Evolutionary conservation across 164 flowering plant species (phyloP).

Genomic region (Stephania yunnanensis): DNA sequence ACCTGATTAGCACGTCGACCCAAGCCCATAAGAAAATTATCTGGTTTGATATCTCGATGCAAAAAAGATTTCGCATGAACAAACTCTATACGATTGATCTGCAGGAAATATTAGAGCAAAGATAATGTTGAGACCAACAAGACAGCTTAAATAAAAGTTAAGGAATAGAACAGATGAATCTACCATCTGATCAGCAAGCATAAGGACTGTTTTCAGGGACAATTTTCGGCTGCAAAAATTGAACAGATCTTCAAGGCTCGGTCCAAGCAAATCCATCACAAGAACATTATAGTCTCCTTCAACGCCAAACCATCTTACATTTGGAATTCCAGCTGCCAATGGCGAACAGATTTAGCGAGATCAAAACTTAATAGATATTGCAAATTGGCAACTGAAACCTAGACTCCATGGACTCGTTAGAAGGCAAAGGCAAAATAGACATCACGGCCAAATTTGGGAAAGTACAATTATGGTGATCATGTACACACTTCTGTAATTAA

Average conservation of each 20-base stretch:
- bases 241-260: slow-evolving; percentile 87
- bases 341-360: not conserved
- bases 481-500: not conserved
- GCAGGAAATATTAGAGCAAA: slow-evolving; percentile 1
- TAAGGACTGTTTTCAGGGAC: slow-evolving; percentile 79
- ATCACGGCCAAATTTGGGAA: not conserved
- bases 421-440: not conserved
- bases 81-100: slow-evolving; percentile 87
- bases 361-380: not conserved
- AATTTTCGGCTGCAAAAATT: slow-evolving; percentile 83
- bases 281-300: slow-evolving; percentile 90
- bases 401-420: not conserved
- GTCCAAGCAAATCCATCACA: slow-evolving; percentile 91
- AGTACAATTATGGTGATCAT: not conserved
- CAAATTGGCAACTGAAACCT: not conserved
- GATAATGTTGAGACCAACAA: not conserved
- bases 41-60: slow-evolving; percentile 87
- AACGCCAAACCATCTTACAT: slow-evolving; percentile 88
- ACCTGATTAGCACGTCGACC: slow-evolving; percentile 93
- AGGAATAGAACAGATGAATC: not conserved
- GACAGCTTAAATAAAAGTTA: not conserved
- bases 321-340: slow-evolving; percentile 76
- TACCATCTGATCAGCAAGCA: slow-evolving; percentile 97
- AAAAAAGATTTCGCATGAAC: slow-evolving; percentile 73
- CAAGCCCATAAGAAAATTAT: slow-evolving; percentile 89